These are phyloP conservation scores for Silene uniflora DNA, from an alignment of 148 eudicot species.

Conservation along the genomic window DNA sequence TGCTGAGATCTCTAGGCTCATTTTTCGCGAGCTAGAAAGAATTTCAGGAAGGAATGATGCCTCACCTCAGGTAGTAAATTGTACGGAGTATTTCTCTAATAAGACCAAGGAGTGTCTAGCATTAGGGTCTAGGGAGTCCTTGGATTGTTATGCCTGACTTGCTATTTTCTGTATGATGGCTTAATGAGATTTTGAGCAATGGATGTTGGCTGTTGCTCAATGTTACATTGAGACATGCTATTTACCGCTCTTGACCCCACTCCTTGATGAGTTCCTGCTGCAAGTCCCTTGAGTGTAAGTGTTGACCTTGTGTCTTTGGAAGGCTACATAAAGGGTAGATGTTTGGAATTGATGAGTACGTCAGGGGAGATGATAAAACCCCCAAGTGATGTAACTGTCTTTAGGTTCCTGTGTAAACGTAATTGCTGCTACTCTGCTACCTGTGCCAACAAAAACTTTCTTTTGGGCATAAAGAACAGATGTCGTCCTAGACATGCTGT, in stretches of 20 bases:
- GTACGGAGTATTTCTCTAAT: conserved; percentile 1
- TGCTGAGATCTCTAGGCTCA: conserved; percentile 92
- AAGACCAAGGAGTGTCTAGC: neutral
- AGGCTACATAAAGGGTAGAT: neutral
- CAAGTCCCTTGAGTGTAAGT: neutral
- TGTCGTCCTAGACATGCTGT: neutral
- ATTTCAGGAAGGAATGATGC: conserved; percentile 58
- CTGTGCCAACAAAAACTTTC: neutral
- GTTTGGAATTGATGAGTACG: neutral
- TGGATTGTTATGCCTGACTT: neutral
- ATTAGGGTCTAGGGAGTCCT: neutral
- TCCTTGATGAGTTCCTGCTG: neutral
- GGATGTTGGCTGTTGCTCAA: neutral
- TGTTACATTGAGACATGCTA: neutral
- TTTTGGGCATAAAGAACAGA: neutral
- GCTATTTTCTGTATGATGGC: neutral
- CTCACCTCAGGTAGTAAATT: conserved; percentile 57
- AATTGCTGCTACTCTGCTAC: conserved; percentile 1
- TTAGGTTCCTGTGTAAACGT: neutral
- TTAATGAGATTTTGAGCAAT: neutral
- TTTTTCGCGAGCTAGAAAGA: conserved; percentile 85
- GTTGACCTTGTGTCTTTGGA: neutral
- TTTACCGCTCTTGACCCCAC: neutral
- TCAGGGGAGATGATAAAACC: neutral
- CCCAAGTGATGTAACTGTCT: neutral